Evolutionary conservation across 257 asterid species (phyloP).

Genomic region (Schizonepeta tenuifolia): DNA sequence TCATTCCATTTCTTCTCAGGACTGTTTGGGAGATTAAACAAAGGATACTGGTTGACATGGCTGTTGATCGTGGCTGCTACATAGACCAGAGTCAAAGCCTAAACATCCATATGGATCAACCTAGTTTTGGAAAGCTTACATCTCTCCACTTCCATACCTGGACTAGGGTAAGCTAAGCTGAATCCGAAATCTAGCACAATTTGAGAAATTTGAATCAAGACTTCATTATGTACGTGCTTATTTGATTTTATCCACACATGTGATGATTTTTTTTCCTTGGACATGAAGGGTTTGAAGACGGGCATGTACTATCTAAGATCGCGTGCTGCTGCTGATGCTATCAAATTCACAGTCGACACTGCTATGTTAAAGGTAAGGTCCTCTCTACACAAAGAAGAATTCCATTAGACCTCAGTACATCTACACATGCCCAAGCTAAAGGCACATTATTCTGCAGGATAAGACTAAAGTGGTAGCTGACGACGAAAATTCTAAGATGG

Average conservation of each 20-base stretch:
- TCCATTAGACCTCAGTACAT: neutral
- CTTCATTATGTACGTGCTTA: neutral
- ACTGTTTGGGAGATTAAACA: slow-evolving; percentile 99
- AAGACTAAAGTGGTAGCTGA: slow-evolving; percentile 42
- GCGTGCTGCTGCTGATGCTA: slow-evolving; percentile 96
- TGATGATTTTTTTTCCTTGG: slow-evolving; percentile 9
- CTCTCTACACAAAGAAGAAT: neutral
- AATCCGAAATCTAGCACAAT: neutral
- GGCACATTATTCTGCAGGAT: slow-evolving; percentile 39
- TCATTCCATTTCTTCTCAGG: slow-evolving; percentile 39
- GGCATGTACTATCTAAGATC: slow-evolving; percentile 94
- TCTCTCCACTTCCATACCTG: slow-evolving; percentile 92
- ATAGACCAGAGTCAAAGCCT: slow-evolving; percentile 97
- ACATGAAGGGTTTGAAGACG: slow-evolving; percentile 81
- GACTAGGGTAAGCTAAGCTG: slow-evolving; percentile 57
- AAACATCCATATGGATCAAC: slow-evolving; percentile 96
- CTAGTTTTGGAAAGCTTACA: slow-evolving; percentile 85
- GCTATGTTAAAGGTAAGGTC: slow-evolving; percentile 61
- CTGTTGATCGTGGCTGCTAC: slow-evolving; percentile 96
- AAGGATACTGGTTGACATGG: slow-evolving; percentile 83
- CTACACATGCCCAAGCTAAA: neutral
- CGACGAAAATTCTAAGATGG: slow-evolving; percentile 61
- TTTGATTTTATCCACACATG: too few species aligned
- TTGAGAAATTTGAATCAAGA: neutral
- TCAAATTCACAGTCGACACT: slow-evolving; percentile 91